Base-by-base conservation (phyloP, 108 stramenopile genomes). In the Pseudonitzschia delicatissima region DNA sequence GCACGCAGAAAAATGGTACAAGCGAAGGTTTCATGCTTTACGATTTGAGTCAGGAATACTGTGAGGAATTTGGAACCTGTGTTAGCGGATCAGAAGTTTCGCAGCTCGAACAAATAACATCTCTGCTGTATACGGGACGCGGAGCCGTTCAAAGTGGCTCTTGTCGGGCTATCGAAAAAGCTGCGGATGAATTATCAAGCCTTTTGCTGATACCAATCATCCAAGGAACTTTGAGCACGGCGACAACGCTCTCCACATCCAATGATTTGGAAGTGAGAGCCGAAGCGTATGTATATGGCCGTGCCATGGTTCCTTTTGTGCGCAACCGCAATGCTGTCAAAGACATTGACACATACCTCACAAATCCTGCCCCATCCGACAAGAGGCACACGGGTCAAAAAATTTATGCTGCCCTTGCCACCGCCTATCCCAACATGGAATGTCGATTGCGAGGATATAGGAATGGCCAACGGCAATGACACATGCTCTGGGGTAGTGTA, bases 11-110 rank as follows among this genome's bases (percentile, higher is more conserved):
- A 9, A 68, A 81, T 50, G 87, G 82, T 15, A 82, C 82, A 2
- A 61, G 50, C 23, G 75, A 82, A 50, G 92, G 92, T 40, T 71
- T 64, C 48, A 67, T 87, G 64, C 62, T 81, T 26, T 85, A 79
- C 66, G 77, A 72, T 50, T 66, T 93, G 32, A 81, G 86, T 1
- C 82, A 87, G 36, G 64, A 86, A 12, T 65, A 84, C 60, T 93
- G 92, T 62, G 59, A 47, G 5, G 80, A 86, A 27, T 93, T 90
- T 64, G 66, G 64, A n/a, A 89, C 88, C 28, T 93, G 92, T 67
- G n/a, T n/a, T n/a, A n/a, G n/a, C n/a, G n/a, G n/a, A n/a, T n/a
- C n/a, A n/a, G n/a, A n/a, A n/a, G n/a, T n/a, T n/a, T n/a, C n/a
- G n/a, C n/a, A n/a, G n/a, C 34, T 57, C 12, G 40, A 66, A 5